Conservation (phyloP, 305 asterid genomes). For the Fraxinus greggii region DNA sequence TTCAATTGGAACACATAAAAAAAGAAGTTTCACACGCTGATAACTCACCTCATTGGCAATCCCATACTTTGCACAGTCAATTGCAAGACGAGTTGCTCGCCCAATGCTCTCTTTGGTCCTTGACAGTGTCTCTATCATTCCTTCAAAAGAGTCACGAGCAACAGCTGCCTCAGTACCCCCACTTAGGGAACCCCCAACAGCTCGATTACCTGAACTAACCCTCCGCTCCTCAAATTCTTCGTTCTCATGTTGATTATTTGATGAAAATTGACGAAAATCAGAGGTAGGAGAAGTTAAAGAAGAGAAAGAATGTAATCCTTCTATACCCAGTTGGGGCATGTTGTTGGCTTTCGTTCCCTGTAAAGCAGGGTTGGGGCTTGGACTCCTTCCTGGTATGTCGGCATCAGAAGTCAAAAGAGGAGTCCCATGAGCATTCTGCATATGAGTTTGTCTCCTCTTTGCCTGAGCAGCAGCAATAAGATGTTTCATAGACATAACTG, state of each 20-base stretch:
- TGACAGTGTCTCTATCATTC: slow-evolving; percentile 95
- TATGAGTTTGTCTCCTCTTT: slow-evolving; percentile 65
- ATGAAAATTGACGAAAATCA: slow-evolving; percentile 45
- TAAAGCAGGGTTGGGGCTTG: slow-evolving; percentile 45
- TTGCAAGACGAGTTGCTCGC: slow-evolving; percentile 96
- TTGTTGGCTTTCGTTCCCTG: slow-evolving; percentile 48
- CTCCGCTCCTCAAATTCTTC: slow-evolving; percentile 72
- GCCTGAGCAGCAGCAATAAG: slow-evolving; percentile 96
- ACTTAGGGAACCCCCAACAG: slow-evolving; percentile 69
- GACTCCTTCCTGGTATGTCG: slow-evolving; percentile 48
- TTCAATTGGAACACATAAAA: background rate
- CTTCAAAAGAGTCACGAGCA: slow-evolving; percentile 98
- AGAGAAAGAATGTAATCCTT: slow-evolving; percentile 32
- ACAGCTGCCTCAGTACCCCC: slow-evolving; percentile 95
- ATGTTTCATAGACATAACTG: slow-evolving; percentile 60
- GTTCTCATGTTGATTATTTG: slow-evolving; percentile 49
- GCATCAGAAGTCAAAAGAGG: slow-evolving; percentile 36
- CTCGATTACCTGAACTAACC: slow-evolving; percentile 57
- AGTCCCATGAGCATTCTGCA: slow-evolving; percentile 46
- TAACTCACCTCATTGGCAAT: slow-evolving; percentile 76
- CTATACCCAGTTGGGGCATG: slow-evolving; percentile 40
- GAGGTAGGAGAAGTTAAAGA: slow-evolving; percentile 41
- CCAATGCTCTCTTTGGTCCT: slow-evolving; percentile 98
- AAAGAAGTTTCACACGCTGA: slow-evolving; percentile 15
- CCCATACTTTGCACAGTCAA: slow-evolving; percentile 93